Conservation (phyloP, 2,329 filamentous ascomycete genomes). For the Botryotinia convoluta region DNA sequence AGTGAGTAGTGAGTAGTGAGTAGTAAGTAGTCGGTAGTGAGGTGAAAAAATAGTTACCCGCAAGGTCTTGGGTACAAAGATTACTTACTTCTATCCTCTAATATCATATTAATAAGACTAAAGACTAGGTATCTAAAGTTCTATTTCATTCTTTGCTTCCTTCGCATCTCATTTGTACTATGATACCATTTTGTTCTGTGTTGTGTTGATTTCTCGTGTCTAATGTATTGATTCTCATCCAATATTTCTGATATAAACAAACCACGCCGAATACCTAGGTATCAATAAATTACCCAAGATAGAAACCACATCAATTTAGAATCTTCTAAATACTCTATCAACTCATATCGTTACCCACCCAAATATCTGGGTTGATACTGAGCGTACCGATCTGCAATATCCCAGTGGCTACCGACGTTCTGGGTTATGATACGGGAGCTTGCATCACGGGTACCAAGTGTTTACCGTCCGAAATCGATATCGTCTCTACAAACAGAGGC, state of each 20-base stretch:
- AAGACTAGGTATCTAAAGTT: background rate
- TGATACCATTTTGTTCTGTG: background rate
- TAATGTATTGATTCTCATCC: background rate
- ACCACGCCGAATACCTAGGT: background rate
- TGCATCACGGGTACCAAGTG: constrained; percentile 16
- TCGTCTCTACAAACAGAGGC: constrained; percentile 12
- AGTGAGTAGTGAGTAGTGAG: background rate
- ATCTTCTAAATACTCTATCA: too few relatives aligned
- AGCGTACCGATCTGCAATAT: background rate
- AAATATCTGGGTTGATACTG: background rate
- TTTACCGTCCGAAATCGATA: constrained; percentile 10
- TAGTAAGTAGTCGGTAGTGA: background rate
- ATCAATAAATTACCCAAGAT: background rate
- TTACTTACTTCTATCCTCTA: background rate
- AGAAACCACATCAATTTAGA: background rate
- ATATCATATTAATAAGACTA: background rate
- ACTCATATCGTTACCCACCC: background rate
- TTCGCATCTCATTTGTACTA: background rate
- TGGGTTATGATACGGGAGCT: constrained; percentile 14
- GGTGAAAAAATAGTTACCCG: background rate
- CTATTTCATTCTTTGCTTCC: background rate
- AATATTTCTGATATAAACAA: background rate
- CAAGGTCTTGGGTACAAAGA: constrained; percentile 10
- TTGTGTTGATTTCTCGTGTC: background rate
- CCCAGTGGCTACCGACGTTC: constrained; percentile 5